A percentile compares a stretch with the other conserved stretches of the same genome.
Evolutionary conservation across 176 grass and related monocot species (phyloP).

Genomic region (Aegilops speltoides): DNA sequence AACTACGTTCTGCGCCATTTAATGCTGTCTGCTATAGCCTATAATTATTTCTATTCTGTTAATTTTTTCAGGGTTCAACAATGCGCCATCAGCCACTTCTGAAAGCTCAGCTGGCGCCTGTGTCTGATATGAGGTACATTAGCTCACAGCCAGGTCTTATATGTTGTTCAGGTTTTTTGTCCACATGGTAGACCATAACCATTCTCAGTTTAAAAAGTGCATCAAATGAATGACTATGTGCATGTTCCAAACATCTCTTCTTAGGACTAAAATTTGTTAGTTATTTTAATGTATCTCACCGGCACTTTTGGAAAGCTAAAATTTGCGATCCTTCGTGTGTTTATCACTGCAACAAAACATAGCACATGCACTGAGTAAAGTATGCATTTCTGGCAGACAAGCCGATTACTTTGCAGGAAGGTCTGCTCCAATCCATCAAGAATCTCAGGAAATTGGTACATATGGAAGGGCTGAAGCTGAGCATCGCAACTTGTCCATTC

Average conservation of each 20-base stretch:
- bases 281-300: slow-evolving; percentile 18
- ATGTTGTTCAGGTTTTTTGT: slow-evolving; percentile 9
- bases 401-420: slow-evolving; percentile 91
- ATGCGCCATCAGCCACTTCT: slow-evolving; percentile 78
- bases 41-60: slow-evolving; percentile 12
- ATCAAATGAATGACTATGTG: slow-evolving; percentile 23
- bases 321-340: slow-evolving; percentile 35
- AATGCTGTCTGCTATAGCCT: slow-evolving; percentile 11
- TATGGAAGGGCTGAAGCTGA: slow-evolving; percentile 83
- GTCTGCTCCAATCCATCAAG: slow-evolving; percentile 68
- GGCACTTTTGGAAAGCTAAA: slow-evolving; percentile 29
- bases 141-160: slow-evolving; percentile 10
- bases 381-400: slow-evolving; percentile 99
- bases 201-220: not conserved
- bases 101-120: slow-evolving; percentile 75
- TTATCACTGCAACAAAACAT: slow-evolving; percentile 45
- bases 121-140: slow-evolving; percentile 83
- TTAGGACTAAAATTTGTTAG: not conserved
- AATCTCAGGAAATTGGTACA: slow-evolving; percentile 60
- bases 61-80: slow-evolving; percentile 50
- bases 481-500: slow-evolving; percentile 61
- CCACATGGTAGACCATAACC: not conserved
- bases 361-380: slow-evolving; percentile 66
- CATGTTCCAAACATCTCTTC: slow-evolving; percentile 24
- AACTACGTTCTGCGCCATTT: slow-evolving; percentile 5